Evolutionary conservation across 116 monocot genomes (phyloP), one percentile per base, ranked within the genome.

Genomic region (Phalaenopsis hybrid): DNA sequence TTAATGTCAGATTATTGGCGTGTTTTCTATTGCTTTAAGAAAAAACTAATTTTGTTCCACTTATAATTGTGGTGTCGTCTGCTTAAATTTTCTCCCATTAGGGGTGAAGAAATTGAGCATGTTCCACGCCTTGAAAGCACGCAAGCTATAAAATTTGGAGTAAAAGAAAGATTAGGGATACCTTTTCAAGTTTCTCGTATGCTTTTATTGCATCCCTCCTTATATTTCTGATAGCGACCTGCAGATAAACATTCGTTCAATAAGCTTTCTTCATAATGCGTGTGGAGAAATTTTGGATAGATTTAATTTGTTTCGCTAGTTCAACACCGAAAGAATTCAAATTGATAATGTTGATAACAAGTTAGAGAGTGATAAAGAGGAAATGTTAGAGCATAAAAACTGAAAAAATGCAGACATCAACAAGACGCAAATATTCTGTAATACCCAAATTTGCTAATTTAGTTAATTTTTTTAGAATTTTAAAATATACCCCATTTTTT

Each of bases 111-210:
- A n/a, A 75, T 44, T 75, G 44, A 13, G 52, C 52, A 10, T 13
- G 52, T 52, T 52, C 13, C 52, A 52, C 13, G 52, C 15, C 52
- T 49, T 49, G 49, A 7, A 7, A 49, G 49, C 28, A 28, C 28
- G 28, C 52, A 52, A 52, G 52, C 9, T 52, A 52, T 10, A 52
- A 12, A 52, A 52, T 11, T 52, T 18, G 10, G 43, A 75, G 12
- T 15, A 75, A 45, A 9, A 74, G 0, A 8, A n/a, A 44, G 7
- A 44, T 12, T 4, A 10, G 13, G 65, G 69, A 61, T 83, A 95
- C 99, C 90, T 99, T 99, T 84, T 99, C 93, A 77, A 99, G 93
- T 85, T 99, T 99, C 70, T 93, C 88, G 85, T 95, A 99, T 61
- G 92, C 92, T 86, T 95, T 95, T 59, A 95, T 84, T 61, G 95